Conservation (phyloP, 2,329 filamentous ascomycete genomes). For the Aspergillus brasiliensis region DNA sequence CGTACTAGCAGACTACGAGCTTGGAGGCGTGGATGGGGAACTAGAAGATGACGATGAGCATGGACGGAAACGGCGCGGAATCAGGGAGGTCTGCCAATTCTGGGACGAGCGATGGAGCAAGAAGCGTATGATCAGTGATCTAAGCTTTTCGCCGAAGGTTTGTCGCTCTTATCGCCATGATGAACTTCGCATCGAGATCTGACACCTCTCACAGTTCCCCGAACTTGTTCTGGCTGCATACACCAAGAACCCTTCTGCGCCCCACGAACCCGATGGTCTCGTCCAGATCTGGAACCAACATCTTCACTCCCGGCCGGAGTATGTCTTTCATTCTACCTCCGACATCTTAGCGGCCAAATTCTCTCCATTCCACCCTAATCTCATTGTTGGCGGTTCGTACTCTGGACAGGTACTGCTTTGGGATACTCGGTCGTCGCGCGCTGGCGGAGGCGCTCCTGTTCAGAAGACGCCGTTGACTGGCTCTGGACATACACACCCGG, state of each 20-base stretch:
- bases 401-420: constrained; percentile 94
- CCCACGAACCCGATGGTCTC: constrained; percentile 88
- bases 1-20: constrained; percentile 89
- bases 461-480: constrained; percentile 96
- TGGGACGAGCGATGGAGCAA: constrained; percentile 95
- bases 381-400: constrained; percentile 95
- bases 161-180: constrained; percentile 7
- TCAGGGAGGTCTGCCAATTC: constrained; percentile 86
- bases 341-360: constrained; percentile 96
- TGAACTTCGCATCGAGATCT: not conserved
- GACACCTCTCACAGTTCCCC: constrained; percentile 60
- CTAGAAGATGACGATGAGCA: constrained; percentile 76
- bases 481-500: constrained; percentile 91
- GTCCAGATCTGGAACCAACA: constrained; percentile 98
- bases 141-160: constrained; percentile 91
- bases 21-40: constrained; percentile 69
- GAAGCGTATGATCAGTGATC: constrained; percentile 93
- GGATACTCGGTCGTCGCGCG: constrained; percentile 89
- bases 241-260: constrained; percentile 94
- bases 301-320: constrained; percentile 91
- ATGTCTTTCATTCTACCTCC: constrained; percentile 93
- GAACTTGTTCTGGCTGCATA: constrained; percentile 93
- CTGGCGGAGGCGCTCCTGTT: constrained; percentile 68
- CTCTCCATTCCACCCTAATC: constrained; percentile 96
- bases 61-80: constrained; percentile 46